Percentiles rank a stretch among this genome's conserved stretches.
These are phyloP conservation scores for Thecaphora thlaspeos DNA, from an alignment of 1,284 basidiomycete genomes.

Conservation along the genomic window DNA sequence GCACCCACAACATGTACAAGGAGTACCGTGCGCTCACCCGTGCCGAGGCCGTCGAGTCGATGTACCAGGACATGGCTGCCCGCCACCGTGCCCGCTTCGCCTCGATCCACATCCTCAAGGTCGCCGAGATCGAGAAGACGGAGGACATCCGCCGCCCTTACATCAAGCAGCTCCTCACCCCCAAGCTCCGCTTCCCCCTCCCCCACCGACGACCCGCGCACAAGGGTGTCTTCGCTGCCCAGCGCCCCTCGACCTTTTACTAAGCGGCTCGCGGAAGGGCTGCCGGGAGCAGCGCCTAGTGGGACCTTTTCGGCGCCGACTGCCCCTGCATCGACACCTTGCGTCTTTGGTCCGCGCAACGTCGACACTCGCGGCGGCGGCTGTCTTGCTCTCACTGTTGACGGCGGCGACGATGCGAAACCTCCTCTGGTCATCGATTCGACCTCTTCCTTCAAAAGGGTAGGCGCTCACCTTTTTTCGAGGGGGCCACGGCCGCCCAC, in stretches of 20 bases:
- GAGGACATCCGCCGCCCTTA: slow-evolving; percentile 81
- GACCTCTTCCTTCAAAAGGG: too few relatives aligned
- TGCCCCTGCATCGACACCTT: too few relatives aligned
- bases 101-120: slow-evolving; percentile 93
- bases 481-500: too few relatives aligned
- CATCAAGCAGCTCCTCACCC: slow-evolving; percentile 91
- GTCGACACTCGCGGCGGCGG: too few relatives aligned
- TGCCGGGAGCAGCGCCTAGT: too few relatives aligned
- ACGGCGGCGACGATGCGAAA: too few relatives aligned
- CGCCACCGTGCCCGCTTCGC: slow-evolving; percentile 98
- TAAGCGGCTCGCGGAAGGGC: slow-evolving; percentile 27
- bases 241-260: slow-evolving; percentile 61
- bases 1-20: slow-evolving; percentile 64
- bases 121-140: slow-evolving; percentile 87
- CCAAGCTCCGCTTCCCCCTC: slow-evolving; percentile 94
- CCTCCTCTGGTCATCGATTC: too few relatives aligned
- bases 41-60: slow-evolving; percentile 89
- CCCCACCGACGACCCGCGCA: slow-evolving; percentile 72
- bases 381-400: too few relatives aligned
- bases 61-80: slow-evolving; percentile 99
- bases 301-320: too few relatives aligned
- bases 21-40: slow-evolving; percentile 96
- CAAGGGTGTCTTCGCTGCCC: slow-evolving; percentile 59
- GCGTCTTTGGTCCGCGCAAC: too few relatives aligned
- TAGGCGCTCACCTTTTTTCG: too few relatives aligned